Conservation (phyloP, 140 eudicot genomes). For the Flaveria floridana region DNA sequence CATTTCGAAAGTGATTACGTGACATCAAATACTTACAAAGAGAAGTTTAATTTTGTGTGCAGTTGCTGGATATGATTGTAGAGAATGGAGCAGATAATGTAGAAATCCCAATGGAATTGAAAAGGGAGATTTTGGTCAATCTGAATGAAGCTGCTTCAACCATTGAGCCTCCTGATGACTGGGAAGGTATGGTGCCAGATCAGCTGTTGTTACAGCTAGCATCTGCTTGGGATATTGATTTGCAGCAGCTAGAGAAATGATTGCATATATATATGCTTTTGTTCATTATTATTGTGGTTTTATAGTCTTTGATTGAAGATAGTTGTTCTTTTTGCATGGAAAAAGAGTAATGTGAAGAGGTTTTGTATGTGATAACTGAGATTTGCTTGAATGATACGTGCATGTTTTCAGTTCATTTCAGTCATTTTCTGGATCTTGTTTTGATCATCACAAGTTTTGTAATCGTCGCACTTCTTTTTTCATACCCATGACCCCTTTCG, state of each 20-base stretch:
- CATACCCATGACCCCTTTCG: too few species aligned
- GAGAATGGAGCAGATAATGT: conserved; percentile 74
- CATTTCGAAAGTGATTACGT: neutral
- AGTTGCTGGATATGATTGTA: conserved; percentile 62
- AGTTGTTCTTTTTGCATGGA: neutral
- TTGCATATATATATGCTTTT: conserved; percentile 2
- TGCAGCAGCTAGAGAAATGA: conserved; percentile 61
- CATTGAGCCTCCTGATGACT: conserved; percentile 73
- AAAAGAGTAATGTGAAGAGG: conserved; percentile 22
- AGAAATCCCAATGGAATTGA: conserved; percentile 64
- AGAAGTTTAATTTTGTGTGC: conserved; percentile 16
- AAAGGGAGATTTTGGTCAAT: conserved; percentile 70
- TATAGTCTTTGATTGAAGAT: conserved; percentile 27
- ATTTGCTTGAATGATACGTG: neutral
- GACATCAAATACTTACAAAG: neutral
- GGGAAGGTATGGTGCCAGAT: conserved; percentile 93
- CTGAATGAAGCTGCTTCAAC: conserved; percentile 68
- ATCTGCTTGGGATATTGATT: conserved; percentile 80
- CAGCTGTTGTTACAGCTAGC: conserved; percentile 87
- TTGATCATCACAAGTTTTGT: too few species aligned
- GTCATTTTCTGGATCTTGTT: neutral
- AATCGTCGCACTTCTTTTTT: too few species aligned
- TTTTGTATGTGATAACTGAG: conserved; percentile 26
- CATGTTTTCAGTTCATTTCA: neutral
- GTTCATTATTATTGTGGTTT: neutral